phyloP scores from a whole-genome alignment of 208 protist species.

The Naegleria fowleri region DNA sequence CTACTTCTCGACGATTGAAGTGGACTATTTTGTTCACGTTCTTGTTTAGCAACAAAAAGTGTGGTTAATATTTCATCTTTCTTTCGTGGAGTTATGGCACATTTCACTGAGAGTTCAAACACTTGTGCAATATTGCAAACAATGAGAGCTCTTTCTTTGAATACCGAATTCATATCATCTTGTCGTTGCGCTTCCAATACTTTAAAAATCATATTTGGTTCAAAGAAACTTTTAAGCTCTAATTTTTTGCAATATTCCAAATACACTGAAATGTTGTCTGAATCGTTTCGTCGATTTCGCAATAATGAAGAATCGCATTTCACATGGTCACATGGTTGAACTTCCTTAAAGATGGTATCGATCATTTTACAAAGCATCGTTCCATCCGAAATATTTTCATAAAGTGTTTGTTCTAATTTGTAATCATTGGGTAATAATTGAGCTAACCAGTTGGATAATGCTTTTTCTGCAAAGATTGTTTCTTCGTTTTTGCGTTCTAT shows the following conservation, averaged over 20 bases:
- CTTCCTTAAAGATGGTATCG: background rate
- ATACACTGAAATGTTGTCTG: background rate
- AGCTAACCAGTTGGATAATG: background rate
- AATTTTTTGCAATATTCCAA: background rate
- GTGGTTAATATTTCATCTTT: background rate
- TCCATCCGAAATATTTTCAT: background rate
- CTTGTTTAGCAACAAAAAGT: background rate
- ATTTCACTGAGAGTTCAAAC: background rate
- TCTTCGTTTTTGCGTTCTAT: background rate
- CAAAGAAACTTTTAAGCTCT: background rate
- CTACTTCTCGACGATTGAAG: background rate
- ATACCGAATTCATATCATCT: background rate
- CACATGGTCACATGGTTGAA: background rate
- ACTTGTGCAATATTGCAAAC: background rate
- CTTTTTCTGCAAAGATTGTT: background rate
- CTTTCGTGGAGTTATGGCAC: background rate
- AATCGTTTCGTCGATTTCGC: background rate
- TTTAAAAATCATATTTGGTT: background rate
- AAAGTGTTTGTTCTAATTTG: background rate
- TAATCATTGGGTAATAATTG: background rate
- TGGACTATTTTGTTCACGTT: background rate
- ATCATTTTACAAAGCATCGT: background rate
- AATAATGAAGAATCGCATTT: background rate
- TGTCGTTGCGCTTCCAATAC: background rate
- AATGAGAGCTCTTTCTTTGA: background rate